phyloP scores from a whole-genome alignment of 2,329 filamentous ascomycete genomes.

The Nigrospora oryzae region DNA sequence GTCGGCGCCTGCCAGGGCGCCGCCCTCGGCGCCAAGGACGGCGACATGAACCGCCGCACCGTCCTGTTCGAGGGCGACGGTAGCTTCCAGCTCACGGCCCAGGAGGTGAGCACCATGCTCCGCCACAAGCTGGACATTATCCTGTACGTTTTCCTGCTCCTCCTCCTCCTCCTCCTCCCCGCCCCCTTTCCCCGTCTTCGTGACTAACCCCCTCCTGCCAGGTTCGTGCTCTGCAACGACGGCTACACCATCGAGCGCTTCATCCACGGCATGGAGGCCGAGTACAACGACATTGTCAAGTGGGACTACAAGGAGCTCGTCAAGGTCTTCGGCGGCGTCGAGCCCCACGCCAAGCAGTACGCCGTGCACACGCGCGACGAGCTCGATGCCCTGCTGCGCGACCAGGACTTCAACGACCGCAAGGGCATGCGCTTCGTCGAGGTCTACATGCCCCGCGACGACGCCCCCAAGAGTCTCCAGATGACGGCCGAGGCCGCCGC shows the following conservation, averaged over 20 bases:
- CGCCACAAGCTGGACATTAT: constrained; percentile 66
- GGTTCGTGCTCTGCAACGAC: constrained; percentile 78
- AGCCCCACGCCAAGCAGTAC: constrained; percentile 52
- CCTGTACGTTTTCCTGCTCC: constrained; percentile 59
- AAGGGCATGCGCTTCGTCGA: constrained; percentile 64
- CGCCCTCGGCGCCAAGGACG: constrained; percentile 65
- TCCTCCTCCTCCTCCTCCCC: neutral
- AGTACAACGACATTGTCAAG: constrained; percentile 70
- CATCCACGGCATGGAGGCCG: constrained; percentile 74
- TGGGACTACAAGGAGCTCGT: constrained; percentile 70
- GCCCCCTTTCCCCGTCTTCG: neutral
- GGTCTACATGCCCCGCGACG: constrained; percentile 70
- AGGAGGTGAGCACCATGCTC: constrained; percentile 80
- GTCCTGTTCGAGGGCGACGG: constrained; percentile 88
- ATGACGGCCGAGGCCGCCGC: constrained; percentile 65
- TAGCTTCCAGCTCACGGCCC: constrained; percentile 74
- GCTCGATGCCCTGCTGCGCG: constrained; percentile 54
- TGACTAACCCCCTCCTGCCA: constrained; percentile 18
- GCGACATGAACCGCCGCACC: constrained; percentile 45
- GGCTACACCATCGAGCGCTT: constrained; percentile 85
- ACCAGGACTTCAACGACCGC: constrained; percentile 54
- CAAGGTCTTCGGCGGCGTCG: constrained; percentile 57
- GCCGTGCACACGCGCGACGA: constrained; percentile 62
- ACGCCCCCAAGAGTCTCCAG: constrained; percentile 64
- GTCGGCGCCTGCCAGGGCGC: constrained; percentile 54